Conservation (phyloP, 208 protist species). For the Leishmania guyanensis region DNA sequence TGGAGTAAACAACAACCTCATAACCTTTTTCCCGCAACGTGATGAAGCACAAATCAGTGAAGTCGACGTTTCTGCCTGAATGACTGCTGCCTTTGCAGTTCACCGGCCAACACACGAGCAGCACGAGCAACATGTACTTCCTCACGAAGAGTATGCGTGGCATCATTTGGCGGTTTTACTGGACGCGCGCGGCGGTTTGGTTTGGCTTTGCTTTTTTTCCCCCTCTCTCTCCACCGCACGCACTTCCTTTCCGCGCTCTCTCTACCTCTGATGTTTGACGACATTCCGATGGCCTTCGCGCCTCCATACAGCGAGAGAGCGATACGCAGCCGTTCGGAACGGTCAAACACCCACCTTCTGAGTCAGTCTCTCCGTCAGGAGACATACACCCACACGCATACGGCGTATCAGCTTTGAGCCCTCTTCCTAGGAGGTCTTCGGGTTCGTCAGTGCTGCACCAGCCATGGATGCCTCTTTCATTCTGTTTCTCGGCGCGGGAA, state of each 20-base stretch:
- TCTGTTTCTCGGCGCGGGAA: conserved; percentile 32
- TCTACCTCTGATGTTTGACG: not conserved
- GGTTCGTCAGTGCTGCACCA: not conserved
- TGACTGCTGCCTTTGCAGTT: not conserved
- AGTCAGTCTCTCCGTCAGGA: not conserved
- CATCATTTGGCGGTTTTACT: not conserved
- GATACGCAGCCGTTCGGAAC: not conserved
- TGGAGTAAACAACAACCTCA: not conserved
- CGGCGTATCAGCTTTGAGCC: not conserved
- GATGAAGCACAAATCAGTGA: not conserved
- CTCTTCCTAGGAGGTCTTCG: not conserved
- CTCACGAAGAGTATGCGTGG: not conserved
- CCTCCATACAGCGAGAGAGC: not conserved
- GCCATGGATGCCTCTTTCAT: conserved; percentile 5
- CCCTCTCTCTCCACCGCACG: not conserved
- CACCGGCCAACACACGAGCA: not conserved
- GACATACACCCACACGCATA: not conserved
- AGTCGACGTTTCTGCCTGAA: not conserved
- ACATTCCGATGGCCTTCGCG: not conserved
- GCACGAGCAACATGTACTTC: not conserved
- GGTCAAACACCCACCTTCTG: not conserved
- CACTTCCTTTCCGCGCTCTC: not conserved
- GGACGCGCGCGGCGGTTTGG: not conserved
- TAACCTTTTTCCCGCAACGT: not conserved
- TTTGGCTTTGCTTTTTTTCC: too few relatives aligned